Percentiles rank a stretch among this genome's conserved stretches.
These are phyloP conservation scores for Ophiostoma perfectum DNA, from an alignment of 2,329 filamentous ascomycete species.

Conservation along the genomic window DNA sequence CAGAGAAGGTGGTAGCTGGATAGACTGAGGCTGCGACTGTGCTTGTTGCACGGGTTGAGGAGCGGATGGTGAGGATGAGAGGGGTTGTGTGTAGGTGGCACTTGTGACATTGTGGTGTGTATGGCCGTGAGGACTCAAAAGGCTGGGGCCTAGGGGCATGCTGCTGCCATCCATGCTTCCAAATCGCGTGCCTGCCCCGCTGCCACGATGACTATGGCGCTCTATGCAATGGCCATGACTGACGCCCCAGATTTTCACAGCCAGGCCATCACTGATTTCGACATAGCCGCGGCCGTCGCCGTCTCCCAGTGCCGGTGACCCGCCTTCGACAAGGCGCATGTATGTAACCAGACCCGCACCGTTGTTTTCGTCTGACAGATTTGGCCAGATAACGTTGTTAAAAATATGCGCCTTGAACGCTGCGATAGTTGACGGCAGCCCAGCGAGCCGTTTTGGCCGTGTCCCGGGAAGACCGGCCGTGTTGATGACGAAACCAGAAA, in stretches of 20 bases:
- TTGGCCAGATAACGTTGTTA: conserved; percentile 97
- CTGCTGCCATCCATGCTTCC: conserved; percentile 45
- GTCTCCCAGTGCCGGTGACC: conserved; percentile 75
- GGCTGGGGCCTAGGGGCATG: not conserved
- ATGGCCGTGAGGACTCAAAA: not conserved
- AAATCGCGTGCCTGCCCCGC: conserved; percentile 46
- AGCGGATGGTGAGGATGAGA: not conserved
- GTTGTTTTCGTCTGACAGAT: conserved; percentile 91
- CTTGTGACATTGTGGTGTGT: not conserved
- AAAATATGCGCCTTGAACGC: conserved; percentile 94
- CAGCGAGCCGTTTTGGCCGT: conserved; percentile 79
- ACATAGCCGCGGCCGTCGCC: conserved; percentile 78
- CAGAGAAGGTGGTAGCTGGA: not conserved
- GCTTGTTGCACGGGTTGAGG: not conserved
- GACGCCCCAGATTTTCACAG: conserved; percentile 80
- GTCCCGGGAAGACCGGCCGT: conserved; percentile 78
- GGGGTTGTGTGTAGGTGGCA: not conserved
- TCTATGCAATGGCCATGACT: conserved; percentile 88
- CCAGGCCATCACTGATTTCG: conserved; percentile 80
- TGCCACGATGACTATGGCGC: conserved; percentile 61
- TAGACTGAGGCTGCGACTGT: not conserved
- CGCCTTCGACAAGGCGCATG: conserved; percentile 79
- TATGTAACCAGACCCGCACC: conserved; percentile 91
- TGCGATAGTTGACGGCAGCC: conserved; percentile 79
- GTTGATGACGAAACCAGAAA: conserved; percentile 87